Percentiles rank a stretch among this genome's conserved stretches.
These are phyloP conservation scores for Aspergillus felis DNA, from an alignment of 2,329 filamentous ascomycete genomes.

Conservation along the genomic window DNA sequence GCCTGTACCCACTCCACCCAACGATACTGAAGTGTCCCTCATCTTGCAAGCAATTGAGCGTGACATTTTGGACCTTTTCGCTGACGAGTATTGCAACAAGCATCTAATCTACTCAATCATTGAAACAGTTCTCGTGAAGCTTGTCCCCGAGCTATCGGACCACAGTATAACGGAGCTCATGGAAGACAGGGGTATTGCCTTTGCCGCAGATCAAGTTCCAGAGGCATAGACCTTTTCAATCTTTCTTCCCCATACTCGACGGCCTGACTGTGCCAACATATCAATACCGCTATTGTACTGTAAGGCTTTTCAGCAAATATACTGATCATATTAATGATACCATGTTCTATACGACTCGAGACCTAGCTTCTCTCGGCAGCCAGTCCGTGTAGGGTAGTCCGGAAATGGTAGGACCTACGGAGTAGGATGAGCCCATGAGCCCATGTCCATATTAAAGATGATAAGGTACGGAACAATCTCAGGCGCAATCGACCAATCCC, in stretches of 20 bases:
- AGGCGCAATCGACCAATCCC: not conserved
- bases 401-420: not conserved
- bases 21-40: slow-evolving; percentile 40
- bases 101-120: slow-evolving; percentile 80
- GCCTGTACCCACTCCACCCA: slow-evolving; percentile 1
- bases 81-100: slow-evolving; percentile 86
- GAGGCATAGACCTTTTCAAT: not conserved
- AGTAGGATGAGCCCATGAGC: not conserved
- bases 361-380: not conserved
- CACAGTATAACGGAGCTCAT: slow-evolving; percentile 67
- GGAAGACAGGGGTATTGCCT: slow-evolving; percentile 60
- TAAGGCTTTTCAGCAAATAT: not conserved
- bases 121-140: slow-evolving; percentile 73
- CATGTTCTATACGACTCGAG: not conserved
- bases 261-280: not conserved
- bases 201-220: slow-evolving; percentile 13
- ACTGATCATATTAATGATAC: not conserved
- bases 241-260: not conserved
- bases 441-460: not conserved
- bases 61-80: slow-evolving; percentile 67
- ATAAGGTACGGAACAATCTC: not conserved
- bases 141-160: slow-evolving; percentile 80
- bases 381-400: not conserved
- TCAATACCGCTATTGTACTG: not conserved
- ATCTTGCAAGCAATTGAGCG: slow-evolving; percentile 59